These are phyloP conservation scores for Shiraia bambusicola DNA, from an alignment of 2,329 filamentous ascomycete species.

Conservation along the genomic window DNA sequence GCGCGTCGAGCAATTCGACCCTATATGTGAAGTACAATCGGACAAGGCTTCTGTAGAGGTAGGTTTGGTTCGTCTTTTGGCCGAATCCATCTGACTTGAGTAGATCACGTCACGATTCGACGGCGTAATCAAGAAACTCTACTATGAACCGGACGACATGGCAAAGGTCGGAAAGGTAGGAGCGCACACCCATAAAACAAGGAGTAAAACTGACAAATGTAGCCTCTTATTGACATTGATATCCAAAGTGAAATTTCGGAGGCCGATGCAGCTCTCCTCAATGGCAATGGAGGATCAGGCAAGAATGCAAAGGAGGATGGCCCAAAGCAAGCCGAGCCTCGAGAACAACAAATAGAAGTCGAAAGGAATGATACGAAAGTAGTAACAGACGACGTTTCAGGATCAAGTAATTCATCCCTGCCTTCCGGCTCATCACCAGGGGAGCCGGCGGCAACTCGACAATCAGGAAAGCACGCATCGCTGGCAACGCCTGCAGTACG, in stretches of 20 bases:
- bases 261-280: slow-evolving; percentile 54
- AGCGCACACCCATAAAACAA: not conserved
- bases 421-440: slow-evolving; percentile 22
- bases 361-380: slow-evolving; percentile 40
- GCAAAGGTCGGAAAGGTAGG: slow-evolving; percentile 78
- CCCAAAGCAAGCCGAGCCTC: slow-evolving; percentile 13
- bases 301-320: slow-evolving; percentile 27
- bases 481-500: slow-evolving; percentile 91
- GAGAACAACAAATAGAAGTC: slow-evolving; percentile 31
- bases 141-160: slow-evolving; percentile 96
- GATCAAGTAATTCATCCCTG: slow-evolving; percentile 18
- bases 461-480: slow-evolving; percentile 65
- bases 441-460: slow-evolving; percentile 21
- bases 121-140: slow-evolving; percentile 91
- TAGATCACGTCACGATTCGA: slow-evolving; percentile 95
- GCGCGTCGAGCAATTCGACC: slow-evolving; percentile 95
- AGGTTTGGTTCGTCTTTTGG: slow-evolving; percentile 1
- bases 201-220: slow-evolving; percentile 17
- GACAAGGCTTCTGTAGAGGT: slow-evolving; percentile 80
- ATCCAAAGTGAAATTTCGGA: slow-evolving; percentile 74
- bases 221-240: slow-evolving; percentile 93
- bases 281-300: slow-evolving; percentile 39
- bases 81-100: slow-evolving; percentile 6
- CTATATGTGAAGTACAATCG: slow-evolving; percentile 95
- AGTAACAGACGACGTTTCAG: slow-evolving; percentile 16